Evolutionary conservation across 1,284 basidiomycete species (phyloP).

Genomic region (Ustilago shanxiensis): DNA sequence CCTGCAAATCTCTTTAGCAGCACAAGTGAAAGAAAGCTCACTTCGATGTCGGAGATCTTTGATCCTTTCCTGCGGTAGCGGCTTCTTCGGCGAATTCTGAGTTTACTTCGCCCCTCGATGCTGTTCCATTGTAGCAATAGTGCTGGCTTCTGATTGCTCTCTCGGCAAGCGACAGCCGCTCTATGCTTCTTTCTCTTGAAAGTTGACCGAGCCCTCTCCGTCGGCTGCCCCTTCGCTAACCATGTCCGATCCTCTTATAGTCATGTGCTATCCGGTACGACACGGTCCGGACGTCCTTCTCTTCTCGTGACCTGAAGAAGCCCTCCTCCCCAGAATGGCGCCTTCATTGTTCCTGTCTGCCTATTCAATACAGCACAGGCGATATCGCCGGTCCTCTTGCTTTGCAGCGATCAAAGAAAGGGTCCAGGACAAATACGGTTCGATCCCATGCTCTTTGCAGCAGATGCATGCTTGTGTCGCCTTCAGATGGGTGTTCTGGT

Average conservation of each 20-base stretch:
- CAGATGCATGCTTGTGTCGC: neutral
- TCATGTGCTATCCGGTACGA: neutral
- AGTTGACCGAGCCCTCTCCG: constrained; percentile 4
- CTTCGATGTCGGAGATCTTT: neutral
- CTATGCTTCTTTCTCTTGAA: neutral
- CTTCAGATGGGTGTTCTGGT: neutral
- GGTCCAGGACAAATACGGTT: neutral
- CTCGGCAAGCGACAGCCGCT: constrained; percentile 2
- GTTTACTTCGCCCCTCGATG: neutral
- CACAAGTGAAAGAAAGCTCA: neutral
- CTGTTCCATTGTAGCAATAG: neutral
- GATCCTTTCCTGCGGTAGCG: neutral
- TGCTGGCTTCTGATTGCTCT: neutral
- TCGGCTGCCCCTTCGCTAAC: neutral
- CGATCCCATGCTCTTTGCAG: neutral
- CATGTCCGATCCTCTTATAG: neutral
- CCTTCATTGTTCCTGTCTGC: neutral
- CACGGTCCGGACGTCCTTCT: constrained; percentile 1
- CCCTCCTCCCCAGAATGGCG: neutral
- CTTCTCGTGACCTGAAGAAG: neutral
- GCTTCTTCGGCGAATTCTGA: neutral
- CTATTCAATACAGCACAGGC: neutral
- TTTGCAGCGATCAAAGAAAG: neutral
- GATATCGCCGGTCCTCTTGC: neutral
- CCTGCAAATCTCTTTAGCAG: neutral